Conservation (phyloP, 495 filamentous ascomycete species). For the Hypoxylon crocopeplum region DNA sequence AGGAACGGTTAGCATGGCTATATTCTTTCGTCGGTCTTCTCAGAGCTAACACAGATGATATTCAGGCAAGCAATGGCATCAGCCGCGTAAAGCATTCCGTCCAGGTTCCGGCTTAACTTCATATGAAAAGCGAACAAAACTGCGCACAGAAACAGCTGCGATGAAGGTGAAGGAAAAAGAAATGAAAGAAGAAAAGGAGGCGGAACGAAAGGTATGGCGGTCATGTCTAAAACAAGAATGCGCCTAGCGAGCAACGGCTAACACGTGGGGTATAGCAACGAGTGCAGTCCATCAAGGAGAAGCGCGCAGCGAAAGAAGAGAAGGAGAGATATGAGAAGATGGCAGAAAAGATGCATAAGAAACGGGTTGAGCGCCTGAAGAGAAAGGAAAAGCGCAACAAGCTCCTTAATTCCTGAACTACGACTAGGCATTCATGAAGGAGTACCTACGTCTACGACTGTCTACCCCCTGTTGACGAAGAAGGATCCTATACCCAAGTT, state of each 20-base stretch:
- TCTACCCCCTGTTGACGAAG: neutral
- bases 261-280: slow-evolving; percentile 60
- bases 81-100: slow-evolving; percentile 82
- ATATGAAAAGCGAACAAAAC: slow-evolving; percentile 74
- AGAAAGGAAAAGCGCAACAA: slow-evolving; percentile 98
- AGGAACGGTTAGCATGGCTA: slow-evolving; percentile 62
- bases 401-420: slow-evolving; percentile 81
- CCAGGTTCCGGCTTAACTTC: slow-evolving; percentile 76
- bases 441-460: neutral
- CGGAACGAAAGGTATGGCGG: slow-evolving; percentile 74
- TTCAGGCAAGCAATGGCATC: slow-evolving; percentile 96
- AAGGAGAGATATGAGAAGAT: slow-evolving; percentile 92
- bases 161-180: slow-evolving; percentile 91
- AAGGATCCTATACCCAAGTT: neutral
- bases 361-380: slow-evolving; percentile 90
- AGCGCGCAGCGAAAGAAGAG: slow-evolving; percentile 85
- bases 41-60: slow-evolving; percentile 8
- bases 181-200: slow-evolving; percentile 94
- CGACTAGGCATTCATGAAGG: neutral
- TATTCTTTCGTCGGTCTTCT: neutral
- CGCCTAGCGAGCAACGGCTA: neutral
- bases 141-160: slow-evolving; percentile 67
- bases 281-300: slow-evolving; percentile 81
- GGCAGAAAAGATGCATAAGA: slow-evolving; percentile 96
- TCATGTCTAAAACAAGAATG: neutral